Percentiles rank a stretch among this genome's conserved stretches.
These are phyloP conservation scores for Carex myosuroides DNA, from an alignment of 176 grass and related monocot genomes.

Conservation along the genomic window DNA sequence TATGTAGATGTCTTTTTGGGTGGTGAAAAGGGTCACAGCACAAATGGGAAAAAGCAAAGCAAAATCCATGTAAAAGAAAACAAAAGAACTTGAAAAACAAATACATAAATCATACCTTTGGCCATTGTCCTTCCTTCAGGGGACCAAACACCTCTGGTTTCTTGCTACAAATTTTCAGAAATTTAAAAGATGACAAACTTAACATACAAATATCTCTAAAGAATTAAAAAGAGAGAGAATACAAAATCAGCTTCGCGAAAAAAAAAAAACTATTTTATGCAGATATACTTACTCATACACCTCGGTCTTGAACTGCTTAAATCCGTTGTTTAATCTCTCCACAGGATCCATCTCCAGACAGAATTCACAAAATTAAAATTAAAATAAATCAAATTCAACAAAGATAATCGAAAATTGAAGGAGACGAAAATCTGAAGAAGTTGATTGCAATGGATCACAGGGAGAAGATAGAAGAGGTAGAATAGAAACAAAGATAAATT, in stretches of 20 bases:
- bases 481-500: background rate
- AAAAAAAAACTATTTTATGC: no score
- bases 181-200: background rate
- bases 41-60: no score
- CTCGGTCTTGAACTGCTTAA: slow-evolving; percentile 65
- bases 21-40: no score
- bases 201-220: background rate
- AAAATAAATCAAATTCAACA: background rate
- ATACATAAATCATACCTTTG: slow-evolving; percentile 34
- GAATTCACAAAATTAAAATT: background rate
- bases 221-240: background rate
- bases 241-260: background rate
- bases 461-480: background rate
- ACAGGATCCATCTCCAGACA: slow-evolving; percentile 52
- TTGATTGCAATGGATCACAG: background rate
- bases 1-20: no score
- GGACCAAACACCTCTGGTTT: slow-evolving; percentile 53
- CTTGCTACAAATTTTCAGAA: slow-evolving; percentile 42
- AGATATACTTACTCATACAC: slow-evolving; percentile 50
- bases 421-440: background rate
- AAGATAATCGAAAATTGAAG: background rate
- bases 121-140: slow-evolving; percentile 51
- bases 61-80: no score
- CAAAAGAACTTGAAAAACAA: no score
- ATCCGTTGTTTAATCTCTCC: slow-evolving; percentile 48